A percentile compares a stretch with the other conserved stretches of the same genome.
phyloP scores from a whole-genome alignment of 2,329 filamentous ascomycete species.

The Nemania diffusa region DNA sequence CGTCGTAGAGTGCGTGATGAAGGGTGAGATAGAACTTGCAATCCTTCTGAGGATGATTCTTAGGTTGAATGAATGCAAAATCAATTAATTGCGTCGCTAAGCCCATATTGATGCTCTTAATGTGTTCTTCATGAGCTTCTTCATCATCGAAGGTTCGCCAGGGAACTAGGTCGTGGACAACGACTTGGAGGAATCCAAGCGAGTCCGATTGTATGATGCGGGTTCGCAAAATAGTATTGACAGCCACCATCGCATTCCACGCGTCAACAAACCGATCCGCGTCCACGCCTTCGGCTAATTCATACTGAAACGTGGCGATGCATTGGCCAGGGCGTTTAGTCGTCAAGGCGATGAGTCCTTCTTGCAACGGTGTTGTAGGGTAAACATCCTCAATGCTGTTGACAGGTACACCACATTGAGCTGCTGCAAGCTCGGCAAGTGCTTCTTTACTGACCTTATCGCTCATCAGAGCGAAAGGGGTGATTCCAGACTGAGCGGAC shows the following conservation, averaged over 20 bases:
- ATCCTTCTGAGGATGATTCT: background rate
- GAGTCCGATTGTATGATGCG: constrained; percentile 15
- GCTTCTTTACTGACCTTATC: background rate
- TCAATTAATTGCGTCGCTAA: background rate
- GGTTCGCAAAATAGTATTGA: constrained; percentile 19
- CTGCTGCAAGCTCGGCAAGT: background rate
- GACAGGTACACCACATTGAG: constrained; percentile 6
- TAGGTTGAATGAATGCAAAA: constrained; percentile 1
- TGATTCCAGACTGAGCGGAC: background rate
- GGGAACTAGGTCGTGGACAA: background rate
- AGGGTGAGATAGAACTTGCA: constrained; percentile 7
- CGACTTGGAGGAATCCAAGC: constrained; percentile 10
- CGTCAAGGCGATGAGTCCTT: constrained; percentile 14
- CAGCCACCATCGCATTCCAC: constrained; percentile 4
- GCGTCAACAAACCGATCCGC: constrained; percentile 3
- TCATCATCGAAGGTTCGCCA: constrained; percentile 12
- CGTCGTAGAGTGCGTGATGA: constrained; percentile 25
- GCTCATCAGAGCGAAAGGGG: constrained; percentile 10
- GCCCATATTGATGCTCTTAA: background rate
- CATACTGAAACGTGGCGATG: background rate
- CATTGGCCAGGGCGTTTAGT: constrained; percentile 11
- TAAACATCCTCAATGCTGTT: constrained; percentile 10
- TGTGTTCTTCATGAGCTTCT: background rate
- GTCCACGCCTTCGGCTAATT: background rate
- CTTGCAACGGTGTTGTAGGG: constrained; percentile 19